Evolutionary conservation across 1,284 basidiomycete species (phyloP), one percentile per base, ranked within the genome.

Genomic region (Heterobasidion irregulare): DNA sequence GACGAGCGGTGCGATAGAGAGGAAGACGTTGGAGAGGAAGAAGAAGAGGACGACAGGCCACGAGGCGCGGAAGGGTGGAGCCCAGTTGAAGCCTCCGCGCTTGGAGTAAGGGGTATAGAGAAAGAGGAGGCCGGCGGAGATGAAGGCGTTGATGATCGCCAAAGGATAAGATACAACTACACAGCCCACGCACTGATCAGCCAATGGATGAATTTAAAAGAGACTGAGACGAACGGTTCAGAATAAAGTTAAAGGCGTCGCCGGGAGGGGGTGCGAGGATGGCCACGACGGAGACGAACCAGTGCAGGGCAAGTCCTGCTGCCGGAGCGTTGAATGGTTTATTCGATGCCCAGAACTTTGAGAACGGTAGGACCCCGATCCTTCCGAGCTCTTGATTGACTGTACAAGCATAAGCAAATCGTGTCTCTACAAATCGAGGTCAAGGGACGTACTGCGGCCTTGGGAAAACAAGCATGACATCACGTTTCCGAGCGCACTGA

Each of bases 331-430:
- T 69, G 65, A 83, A 85, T 0, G 83, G 84, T 60, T 79, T 80
- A 65, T 78, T 85, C 65, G 79, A 83, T 0, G 83, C 80, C 56
- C 85, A 83, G 61, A 84, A 75, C 1, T 73, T 71, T 0, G 84
- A 77, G 60, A 70, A 82, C 0, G 85, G 85, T 5, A 87, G 67
- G 34, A 86, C 72, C 0, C 82, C 84, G 62, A 85, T 84, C 13
- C 83, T 73, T 0, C 83, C 86, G 2, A 87, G 72, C 65, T 86
- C 86, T 65, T 89, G 86, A 5, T 86, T 76, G 8, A 87, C 84
- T 85, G 53, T 10, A 18, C 9, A 18, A 12, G n/a, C 10, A 12
- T 26, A 26, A 26, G 26, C 26, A 6, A 26, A 26, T 5, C 26
- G 6, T 26, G 4, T 26, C 13, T 3, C n/a, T 6, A 33, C 12